Percentiles rank a stretch among this genome's conserved stretches.
Conservation (phyloP, 495 filamentous ascomycete genomes). For the Clavariopsis aquatica region DNA sequence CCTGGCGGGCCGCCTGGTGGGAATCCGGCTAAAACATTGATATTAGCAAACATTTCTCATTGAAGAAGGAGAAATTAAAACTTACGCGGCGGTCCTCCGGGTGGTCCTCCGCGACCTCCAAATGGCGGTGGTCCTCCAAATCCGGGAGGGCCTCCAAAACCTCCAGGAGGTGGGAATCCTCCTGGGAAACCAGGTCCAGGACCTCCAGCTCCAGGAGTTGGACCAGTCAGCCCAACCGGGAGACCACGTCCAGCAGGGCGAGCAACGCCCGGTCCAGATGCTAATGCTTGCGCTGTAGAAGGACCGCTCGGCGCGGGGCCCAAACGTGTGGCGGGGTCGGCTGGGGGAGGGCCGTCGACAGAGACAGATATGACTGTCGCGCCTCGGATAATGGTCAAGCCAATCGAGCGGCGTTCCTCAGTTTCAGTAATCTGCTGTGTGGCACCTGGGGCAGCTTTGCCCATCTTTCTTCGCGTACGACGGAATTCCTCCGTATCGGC, state of each 20-base stretch:
- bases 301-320: constrained; percentile 72
- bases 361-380: constrained; percentile 91
- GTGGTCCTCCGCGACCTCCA: constrained; percentile 65
- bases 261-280: constrained; percentile 85
- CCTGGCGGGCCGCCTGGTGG: constrained; percentile 44
- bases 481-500: constrained; percentile 99
- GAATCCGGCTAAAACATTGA: constrained; percentile 46
- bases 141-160: constrained; percentile 73
- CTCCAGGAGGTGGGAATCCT: constrained; percentile 59
- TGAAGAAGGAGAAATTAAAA: constrained; percentile 18
- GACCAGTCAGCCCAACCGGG: constrained; percentile 83
- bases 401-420: constrained; percentile 94
- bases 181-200: constrained; percentile 61
- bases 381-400: constrained; percentile 91
- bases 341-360: constrained; percentile 94
- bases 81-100: constrained; percentile 63
- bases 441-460: constrained; percentile 65
- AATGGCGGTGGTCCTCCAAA: constrained; percentile 64
- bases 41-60: constrained; percentile 10
- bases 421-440: constrained; percentile 69
- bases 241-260: constrained; percentile 90
- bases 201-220: constrained; percentile 85
- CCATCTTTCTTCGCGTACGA: constrained; percentile 84
- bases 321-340: constrained; percentile 87
- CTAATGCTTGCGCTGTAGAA: constrained; percentile 60